These are phyloP conservation scores for Pythium plurisporium DNA, from an alignment of 352 stramenopile genomes.

Conservation along the genomic window DNA sequence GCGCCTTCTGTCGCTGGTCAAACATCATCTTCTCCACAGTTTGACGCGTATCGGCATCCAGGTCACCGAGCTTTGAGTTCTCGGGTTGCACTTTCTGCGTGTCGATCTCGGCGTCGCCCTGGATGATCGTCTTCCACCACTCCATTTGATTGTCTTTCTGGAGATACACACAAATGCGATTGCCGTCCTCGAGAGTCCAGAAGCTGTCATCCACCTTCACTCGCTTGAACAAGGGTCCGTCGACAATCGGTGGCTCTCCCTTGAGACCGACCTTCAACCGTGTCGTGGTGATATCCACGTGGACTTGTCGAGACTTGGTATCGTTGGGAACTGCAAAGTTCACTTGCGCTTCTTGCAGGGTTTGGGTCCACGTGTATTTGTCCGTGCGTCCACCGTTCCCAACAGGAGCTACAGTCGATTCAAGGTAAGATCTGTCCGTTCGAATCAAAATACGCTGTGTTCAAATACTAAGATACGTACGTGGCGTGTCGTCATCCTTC, in stretches of 20 bases:
- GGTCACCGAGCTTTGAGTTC: slow-evolving; percentile 97
- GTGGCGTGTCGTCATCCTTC: slow-evolving; percentile 50
- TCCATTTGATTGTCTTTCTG: slow-evolving; percentile 99
- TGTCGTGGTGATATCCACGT: slow-evolving; percentile 89
- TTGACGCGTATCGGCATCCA: slow-evolving; percentile 97
- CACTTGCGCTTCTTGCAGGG: slow-evolving; percentile 93
- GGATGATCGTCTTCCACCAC: slow-evolving; percentile 98
- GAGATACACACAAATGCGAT: slow-evolving; percentile 91
- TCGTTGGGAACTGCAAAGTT: slow-evolving; percentile 90
- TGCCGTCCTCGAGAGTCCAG: slow-evolving; percentile 96
- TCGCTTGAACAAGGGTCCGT: slow-evolving; percentile 92
- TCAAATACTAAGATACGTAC: slow-evolving; percentile 35
- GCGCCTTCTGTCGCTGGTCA: slow-evolving; percentile 95
- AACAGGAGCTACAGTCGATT: slow-evolving; percentile 44
- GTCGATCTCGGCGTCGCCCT: slow-evolving; percentile 96
- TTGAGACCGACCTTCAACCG: slow-evolving; percentile 91
- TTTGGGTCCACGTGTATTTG: slow-evolving; percentile 98
- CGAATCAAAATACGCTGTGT: too few relatives aligned
- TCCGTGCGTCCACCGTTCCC: slow-evolving; percentile 92
- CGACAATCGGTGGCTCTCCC: slow-evolving; percentile 57
- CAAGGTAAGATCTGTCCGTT: too few relatives aligned
- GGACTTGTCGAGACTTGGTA: slow-evolving; percentile 92
- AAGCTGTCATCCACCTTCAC: slow-evolving; percentile 99
- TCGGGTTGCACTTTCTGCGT: slow-evolving; percentile 98
- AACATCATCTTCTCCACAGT: slow-evolving; percentile 99